Conservation (phyloP, 1,284 basidiomycete species). For the Pseudozyma hubeiensis region DNA sequence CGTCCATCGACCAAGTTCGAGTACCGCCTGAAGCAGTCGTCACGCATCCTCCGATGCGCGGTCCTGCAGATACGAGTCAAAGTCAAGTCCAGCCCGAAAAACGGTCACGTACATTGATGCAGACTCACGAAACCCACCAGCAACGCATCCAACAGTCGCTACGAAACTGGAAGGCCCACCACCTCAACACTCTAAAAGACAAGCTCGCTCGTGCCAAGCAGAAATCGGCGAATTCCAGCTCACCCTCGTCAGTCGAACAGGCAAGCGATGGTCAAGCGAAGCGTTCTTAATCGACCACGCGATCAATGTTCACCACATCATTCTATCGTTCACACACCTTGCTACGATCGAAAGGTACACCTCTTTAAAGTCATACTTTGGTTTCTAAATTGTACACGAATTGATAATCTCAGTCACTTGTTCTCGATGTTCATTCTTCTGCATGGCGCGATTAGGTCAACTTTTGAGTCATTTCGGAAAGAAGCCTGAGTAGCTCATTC, state of each 20-base stretch:
- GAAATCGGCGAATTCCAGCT: background rate
- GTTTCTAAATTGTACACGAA: too few species aligned
- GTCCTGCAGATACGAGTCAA: background rate
- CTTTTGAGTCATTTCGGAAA: background rate
- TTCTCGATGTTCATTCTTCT: too few species aligned
- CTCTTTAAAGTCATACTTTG: too few species aligned
- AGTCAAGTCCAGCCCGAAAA: background rate
- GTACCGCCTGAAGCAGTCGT: too few species aligned
- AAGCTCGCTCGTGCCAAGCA: constrained; percentile 20
- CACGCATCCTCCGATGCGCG: too few species aligned
- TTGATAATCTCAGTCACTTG: too few species aligned
- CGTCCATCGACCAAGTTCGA: too few species aligned
- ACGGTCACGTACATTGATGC: background rate
- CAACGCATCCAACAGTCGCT: constrained; percentile 9
- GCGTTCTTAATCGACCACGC: background rate
- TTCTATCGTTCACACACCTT: too few species aligned
- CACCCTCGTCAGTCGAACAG: background rate
- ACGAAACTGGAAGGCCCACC: constrained; percentile 21
- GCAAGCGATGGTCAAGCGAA: background rate
- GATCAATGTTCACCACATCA: background rate
- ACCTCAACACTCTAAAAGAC: constrained; percentile 18
- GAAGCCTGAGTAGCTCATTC: background rate
- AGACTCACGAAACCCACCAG: background rate
- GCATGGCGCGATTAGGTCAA: too few species aligned
- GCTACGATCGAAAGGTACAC: too few species aligned